Conservation (phyloP, 352 stramenopile species). For the Globisporangium polare region DNA sequence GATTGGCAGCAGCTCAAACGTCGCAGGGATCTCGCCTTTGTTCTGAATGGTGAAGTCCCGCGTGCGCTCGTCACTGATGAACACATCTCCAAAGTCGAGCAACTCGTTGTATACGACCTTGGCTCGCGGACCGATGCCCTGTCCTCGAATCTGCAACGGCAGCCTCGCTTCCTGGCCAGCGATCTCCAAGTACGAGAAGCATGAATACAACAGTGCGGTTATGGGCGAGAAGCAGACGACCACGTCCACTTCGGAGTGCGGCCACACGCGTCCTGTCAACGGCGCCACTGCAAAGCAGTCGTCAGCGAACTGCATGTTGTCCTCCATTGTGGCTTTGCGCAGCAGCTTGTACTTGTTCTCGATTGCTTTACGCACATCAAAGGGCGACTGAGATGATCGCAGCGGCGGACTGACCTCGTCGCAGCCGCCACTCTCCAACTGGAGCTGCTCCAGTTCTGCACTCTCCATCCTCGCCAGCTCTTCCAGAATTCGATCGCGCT, state of each 20-base stretch:
- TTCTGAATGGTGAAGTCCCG: slow-evolving; percentile 93
- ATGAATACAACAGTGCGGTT: slow-evolving; percentile 79
- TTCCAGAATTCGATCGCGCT: slow-evolving; percentile 76
- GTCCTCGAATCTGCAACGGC: slow-evolving; percentile 84
- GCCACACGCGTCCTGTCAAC: slow-evolving; percentile 89
- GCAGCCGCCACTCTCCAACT: slow-evolving; percentile 30
- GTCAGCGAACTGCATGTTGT: slow-evolving; percentile 94
- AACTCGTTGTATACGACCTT: slow-evolving; percentile 92
- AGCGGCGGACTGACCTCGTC: slow-evolving; percentile 18
- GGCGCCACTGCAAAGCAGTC: slow-evolving; percentile 90
- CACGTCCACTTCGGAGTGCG: slow-evolving; percentile 89
- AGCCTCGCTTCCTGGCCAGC: slow-evolving; percentile 86
- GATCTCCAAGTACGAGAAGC: slow-evolving; percentile 86
- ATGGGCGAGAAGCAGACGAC: slow-evolving; percentile 88
- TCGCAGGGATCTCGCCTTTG: slow-evolving; percentile 90
- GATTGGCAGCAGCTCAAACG: slow-evolving; percentile 61
- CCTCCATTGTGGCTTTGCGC: slow-evolving; percentile 83
- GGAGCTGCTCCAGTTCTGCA: slow-evolving; percentile 60
- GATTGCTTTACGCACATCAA: slow-evolving; percentile 60
- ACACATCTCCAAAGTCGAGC: slow-evolving; percentile 94
- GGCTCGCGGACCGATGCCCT: slow-evolving; percentile 91
- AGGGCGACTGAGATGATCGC: slow-evolving; percentile 38
- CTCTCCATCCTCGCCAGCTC: slow-evolving; percentile 85
- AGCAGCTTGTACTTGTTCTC: slow-evolving; percentile 92
- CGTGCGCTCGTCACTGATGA: slow-evolving; percentile 86